Evolutionary conservation across 371 early-diverging fungal species (phyloP).

Genomic region (Capillidium heterosporum): DNA sequence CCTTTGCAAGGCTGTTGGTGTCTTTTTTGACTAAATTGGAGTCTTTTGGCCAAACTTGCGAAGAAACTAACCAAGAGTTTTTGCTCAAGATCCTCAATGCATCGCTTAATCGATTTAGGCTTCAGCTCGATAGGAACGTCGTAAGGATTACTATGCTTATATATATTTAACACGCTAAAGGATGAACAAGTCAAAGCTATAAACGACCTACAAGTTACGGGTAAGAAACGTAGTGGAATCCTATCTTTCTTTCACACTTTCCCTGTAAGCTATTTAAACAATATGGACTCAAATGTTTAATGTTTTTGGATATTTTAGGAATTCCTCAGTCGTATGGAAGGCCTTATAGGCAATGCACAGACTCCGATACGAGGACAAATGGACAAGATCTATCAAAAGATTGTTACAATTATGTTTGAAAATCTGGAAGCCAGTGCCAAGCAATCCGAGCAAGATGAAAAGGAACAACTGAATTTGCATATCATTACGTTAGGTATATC

Average conservation of each 20-base stretch:
- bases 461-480: constrained; percentile 78
- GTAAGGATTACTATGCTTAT: constrained; percentile 15
- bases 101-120: constrained; percentile 34
- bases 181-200: constrained; percentile 76
- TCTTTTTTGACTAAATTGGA: constrained; percentile 75
- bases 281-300: background rate
- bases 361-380: constrained; percentile 53
- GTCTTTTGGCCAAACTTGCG: constrained; percentile 37
- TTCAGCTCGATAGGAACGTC: constrained; percentile 63
- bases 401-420: constrained; percentile 73
- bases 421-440: constrained; percentile 71
- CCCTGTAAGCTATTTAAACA: constrained; percentile 30
- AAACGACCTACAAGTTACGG: constrained; percentile 76
- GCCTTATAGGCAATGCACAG: constrained; percentile 25
- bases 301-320: constrained; percentile 12
- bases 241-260: constrained; percentile 73
- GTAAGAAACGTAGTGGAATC: constrained; percentile 74
- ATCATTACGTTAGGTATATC: constrained; percentile 58
- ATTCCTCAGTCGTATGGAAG: constrained; percentile 61
- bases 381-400: constrained; percentile 57
- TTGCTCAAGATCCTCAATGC: constrained; percentile 41
- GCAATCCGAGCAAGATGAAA: constrained; percentile 64
- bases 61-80: constrained; percentile 37
- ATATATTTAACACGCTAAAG: constrained; percentile 11
- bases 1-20: constrained; percentile 15